These are phyloP conservation scores for Penicillium argentinense DNA, from an alignment of 495 filamentous ascomycete genomes.

Conservation along the genomic window DNA sequence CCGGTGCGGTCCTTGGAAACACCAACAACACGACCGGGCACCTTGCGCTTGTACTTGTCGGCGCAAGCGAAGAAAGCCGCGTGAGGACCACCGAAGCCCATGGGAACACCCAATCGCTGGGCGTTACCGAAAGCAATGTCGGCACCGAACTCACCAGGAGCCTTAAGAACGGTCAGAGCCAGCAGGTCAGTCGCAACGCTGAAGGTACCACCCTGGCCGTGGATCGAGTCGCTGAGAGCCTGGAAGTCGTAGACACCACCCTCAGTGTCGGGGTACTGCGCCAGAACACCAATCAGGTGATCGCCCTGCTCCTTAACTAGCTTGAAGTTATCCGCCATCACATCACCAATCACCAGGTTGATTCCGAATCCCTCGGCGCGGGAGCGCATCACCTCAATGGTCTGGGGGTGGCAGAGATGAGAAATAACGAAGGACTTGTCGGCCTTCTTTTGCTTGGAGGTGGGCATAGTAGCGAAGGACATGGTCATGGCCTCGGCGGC, in stretches of 20 bases:
- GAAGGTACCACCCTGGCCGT: slow-evolving; percentile 77
- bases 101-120: slow-evolving; percentile 91
- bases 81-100: slow-evolving; percentile 94
- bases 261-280: slow-evolving; percentile 92
- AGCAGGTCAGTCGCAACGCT: slow-evolving; percentile 90
- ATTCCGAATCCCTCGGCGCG: slow-evolving; percentile 95
- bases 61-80: slow-evolving; percentile 95
- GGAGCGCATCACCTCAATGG: slow-evolving; percentile 78
- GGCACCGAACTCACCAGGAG: slow-evolving; percentile 93
- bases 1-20: slow-evolving; percentile 91
- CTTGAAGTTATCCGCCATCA: slow-evolving; percentile 61
- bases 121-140: slow-evolving; percentile 96
- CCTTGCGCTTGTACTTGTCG: slow-evolving; percentile 94
- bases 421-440: slow-evolving; percentile 85
- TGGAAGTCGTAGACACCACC: slow-evolving; percentile 79
- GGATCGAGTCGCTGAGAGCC: slow-evolving; percentile 70
- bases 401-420: slow-evolving; percentile 83
- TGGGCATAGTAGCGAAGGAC: slow-evolving; percentile 74
- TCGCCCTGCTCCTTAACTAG: slow-evolving; percentile 72
- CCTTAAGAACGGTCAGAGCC: slow-evolving; percentile 84
- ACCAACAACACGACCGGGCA: slow-evolving; percentile 89
- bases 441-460: slow-evolving; percentile 68
- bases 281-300: slow-evolving; percentile 85
- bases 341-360: slow-evolving; percentile 69
- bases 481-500: slow-evolving; percentile 98